Conservation (phyloP, 352 stramenopile species). For the Phytophthora aleatoria region DNA sequence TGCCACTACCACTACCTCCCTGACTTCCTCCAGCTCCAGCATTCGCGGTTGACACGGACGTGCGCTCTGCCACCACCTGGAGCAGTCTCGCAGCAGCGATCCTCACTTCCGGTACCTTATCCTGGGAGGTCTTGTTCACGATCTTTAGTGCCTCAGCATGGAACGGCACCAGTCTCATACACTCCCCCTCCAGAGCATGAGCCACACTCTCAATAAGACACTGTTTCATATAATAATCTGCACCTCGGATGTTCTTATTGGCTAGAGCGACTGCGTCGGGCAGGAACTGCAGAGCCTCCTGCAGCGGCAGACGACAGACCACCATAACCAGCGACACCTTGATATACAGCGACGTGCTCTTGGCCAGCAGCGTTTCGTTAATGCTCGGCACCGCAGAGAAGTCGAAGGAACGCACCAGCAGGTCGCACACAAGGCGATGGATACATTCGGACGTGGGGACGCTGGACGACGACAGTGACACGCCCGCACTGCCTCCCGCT, state of each 20-base stretch:
- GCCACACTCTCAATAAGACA: slow-evolving; percentile 69
- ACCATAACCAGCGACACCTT: slow-evolving; percentile 76
- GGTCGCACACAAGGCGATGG: slow-evolving; percentile 68
- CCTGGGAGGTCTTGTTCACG: slow-evolving; percentile 66
- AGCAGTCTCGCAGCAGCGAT: slow-evolving; percentile 64
- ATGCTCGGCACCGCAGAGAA: slow-evolving; percentile 61
- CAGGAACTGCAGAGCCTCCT: slow-evolving; percentile 73
- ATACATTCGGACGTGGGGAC: slow-evolving; percentile 70
- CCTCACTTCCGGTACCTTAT: slow-evolving; percentile 80
- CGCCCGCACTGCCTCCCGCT: slow-evolving; percentile 34
- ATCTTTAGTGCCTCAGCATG: slow-evolving; percentile 79
- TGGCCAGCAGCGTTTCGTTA: slow-evolving; percentile 59
- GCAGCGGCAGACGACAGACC: slow-evolving; percentile 52
- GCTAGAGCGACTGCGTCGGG: slow-evolving; percentile 68
- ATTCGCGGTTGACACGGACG: slow-evolving; percentile 30
- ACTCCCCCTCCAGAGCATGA: slow-evolving; percentile 55
- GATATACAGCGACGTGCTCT: slow-evolving; percentile 67
- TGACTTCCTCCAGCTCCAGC: slow-evolving; percentile 12
- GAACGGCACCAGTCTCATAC: slow-evolving; percentile 42
- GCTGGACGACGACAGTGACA: slow-evolving; percentile 56
- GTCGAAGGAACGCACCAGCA: slow-evolving; percentile 77
- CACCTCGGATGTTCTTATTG: slow-evolving; percentile 57
- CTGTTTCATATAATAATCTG: slow-evolving; percentile 85
- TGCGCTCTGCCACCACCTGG: slow-evolving; percentile 63
- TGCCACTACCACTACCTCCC: background rate